Evolutionary conservation across 306 rosid species (phyloP), one percentile per base, ranked within the genome.

Genomic region (Canavalia gladiata): DNA sequence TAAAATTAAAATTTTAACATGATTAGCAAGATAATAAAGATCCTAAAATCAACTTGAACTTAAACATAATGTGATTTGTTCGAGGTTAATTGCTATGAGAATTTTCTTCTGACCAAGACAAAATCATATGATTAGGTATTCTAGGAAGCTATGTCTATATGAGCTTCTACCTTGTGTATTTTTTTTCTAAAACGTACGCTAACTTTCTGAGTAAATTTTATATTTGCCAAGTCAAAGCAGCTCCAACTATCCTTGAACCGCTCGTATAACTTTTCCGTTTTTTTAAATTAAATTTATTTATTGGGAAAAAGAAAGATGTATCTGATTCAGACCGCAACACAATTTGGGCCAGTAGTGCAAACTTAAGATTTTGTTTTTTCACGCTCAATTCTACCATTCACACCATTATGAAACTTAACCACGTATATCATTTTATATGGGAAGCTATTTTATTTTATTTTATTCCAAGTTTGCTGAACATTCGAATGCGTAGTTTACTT

Each of bases 171-270:
- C 9, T 5, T 30, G 56, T 68, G 56, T 68, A 8, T 68, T 10
- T 46, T 33, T 58, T n/a, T 35, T 25, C n/a, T 39, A 41, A 39
- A 8, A 56, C 8, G 0, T 9, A 28, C 42, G 10, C 10, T 8
- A 5, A 2, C 74, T 11, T 29, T 9, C 74, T 10, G 37, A 52
- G 31, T 8, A 12, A 28, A 31, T 10, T 12, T 18, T 52, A 3
- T 4, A 57, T 43, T 74, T 3, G 13, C 62, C n/a, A 47, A 69
- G 69, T 64, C 30, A 69, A 57, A 42, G 18, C 50, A 42, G 51
- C 76, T 79, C 69, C 12, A 9, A 68, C 45, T 55, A 43, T 6
- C 68, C n/a, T 68, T 54, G 42, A 39, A 29, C 25, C n/a, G 30
- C 64, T 9, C n/a, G 10, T 5, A 8, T 28, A 6, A 25, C 45